Percentiles rank a stretch among this genome's conserved stretches.
Conservation (phyloP, 2,329 filamentous ascomycete genomes). For the Epichloe baconii region DNA sequence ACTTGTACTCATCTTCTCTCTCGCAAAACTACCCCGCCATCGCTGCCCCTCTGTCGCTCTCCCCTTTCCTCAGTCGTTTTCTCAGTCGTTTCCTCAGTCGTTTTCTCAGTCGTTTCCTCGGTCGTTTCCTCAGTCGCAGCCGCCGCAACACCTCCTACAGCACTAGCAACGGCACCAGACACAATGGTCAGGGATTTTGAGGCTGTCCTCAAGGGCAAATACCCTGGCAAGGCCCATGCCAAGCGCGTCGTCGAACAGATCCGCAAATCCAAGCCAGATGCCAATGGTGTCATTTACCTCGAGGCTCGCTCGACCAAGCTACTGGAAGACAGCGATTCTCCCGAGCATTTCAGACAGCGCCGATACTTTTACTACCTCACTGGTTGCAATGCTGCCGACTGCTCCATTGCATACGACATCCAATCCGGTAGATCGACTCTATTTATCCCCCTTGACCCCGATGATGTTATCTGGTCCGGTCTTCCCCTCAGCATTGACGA, state of each 20-base stretch:
- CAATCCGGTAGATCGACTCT: slow-evolving; percentile 60
- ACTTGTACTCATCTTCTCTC: neutral
- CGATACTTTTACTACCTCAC: slow-evolving; percentile 92
- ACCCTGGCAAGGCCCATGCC: slow-evolving; percentile 80
- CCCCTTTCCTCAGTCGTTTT: neutral
- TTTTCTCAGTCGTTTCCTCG: neutral
- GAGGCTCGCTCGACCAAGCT: slow-evolving; percentile 72
- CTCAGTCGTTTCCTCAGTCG: neutral
- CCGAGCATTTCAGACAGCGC: slow-evolving; percentile 75
- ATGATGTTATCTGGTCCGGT: slow-evolving; percentile 86
- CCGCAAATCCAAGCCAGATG: slow-evolving; percentile 48
- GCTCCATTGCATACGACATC: slow-evolving; percentile 71
- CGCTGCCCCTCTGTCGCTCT: neutral
- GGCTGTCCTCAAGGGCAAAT: slow-evolving; percentile 46
- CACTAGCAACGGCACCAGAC: neutral
- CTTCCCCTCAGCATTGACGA: slow-evolving; percentile 67
- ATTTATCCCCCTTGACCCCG: slow-evolving; percentile 82
- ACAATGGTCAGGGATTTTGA: slow-evolving; percentile 32
- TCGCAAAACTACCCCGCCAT: neutral
- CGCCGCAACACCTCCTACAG: neutral
- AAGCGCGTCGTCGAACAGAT: slow-evolving; percentile 73
- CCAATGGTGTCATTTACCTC: slow-evolving; percentile 66
- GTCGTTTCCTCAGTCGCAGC: neutral
- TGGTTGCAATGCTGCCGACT: slow-evolving; percentile 69
- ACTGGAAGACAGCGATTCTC: slow-evolving; percentile 80